Evolutionary conservation across 208 protist species (phyloP), one percentile per base, ranked within the genome.

Genomic region (Leishmania turanica): DNA sequence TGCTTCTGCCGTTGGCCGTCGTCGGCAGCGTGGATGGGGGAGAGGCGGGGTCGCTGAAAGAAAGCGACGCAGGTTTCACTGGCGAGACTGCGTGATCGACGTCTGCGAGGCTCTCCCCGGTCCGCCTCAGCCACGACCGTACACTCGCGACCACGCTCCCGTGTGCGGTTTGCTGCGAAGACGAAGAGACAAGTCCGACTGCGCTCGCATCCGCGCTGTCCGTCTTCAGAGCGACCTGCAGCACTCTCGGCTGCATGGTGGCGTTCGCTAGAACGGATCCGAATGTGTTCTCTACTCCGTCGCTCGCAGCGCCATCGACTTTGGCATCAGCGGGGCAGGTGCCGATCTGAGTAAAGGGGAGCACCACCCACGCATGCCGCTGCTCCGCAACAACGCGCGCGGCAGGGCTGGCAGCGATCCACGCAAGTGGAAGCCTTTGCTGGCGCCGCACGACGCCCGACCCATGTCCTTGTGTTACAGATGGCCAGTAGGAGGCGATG

Each of bases 351-450:
- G 72, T 83, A 81, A 83, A 87, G 81, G 77, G 87, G 65, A 82
- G 88, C 66, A 75, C 83, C 40, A 54, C 79, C 83, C 77, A 90
- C 69, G 60, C 84, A 51, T 81, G 68, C 84, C 40, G 84, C 82
- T 87, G 81, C 79, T 93, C 90, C n/a, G 81, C 82, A 19, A 81
- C 80, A n/a, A 91, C 49, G 27, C 90, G 84, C 27, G 90, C 82
- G 5, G 81, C 72, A 3, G 90, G 90, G n/a, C 80, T 75, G 54
- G 77, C 62, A 71, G 90, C 83, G 24, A 84, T 64, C 81, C 84
- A 90, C 19, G 90, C 90, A 1, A 90, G 86, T 0, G 90, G 84
- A 21, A 87, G 85, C 15, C 89, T 83, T 58, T 72, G 72, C 69
- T 53, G 85, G 60, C 54, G 73, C 17, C 53, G 58, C 53, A 17